Conservation (phyloP, 2,329 filamentous ascomycete genomes). For the Intubia oerlemansii region DNA sequence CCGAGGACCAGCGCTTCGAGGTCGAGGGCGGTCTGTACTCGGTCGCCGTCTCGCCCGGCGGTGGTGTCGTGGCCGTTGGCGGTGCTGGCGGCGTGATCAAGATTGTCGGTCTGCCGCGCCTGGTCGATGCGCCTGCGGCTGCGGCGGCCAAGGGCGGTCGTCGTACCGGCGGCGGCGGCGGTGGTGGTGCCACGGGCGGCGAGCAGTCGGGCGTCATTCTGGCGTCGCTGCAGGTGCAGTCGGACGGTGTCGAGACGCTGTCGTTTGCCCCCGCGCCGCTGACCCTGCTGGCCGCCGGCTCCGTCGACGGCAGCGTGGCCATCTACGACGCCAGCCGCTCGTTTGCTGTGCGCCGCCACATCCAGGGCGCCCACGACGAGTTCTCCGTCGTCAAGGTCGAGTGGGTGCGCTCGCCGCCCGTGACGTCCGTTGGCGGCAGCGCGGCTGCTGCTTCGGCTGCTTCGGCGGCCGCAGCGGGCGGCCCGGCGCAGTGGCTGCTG, state of each 20-base stretch:
- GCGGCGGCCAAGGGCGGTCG: not conserved
- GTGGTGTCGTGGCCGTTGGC: slow-evolving; percentile 63
- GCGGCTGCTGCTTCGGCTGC: too few species aligned
- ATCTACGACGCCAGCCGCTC: slow-evolving; percentile 73
- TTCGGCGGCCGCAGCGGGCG: too few species aligned
- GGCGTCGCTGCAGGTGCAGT: slow-evolving; percentile 61
- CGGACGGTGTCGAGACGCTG: slow-evolving; percentile 55
- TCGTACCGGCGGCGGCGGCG: not conserved
- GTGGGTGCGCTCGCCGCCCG: slow-evolving; percentile 33
- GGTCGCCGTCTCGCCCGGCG: slow-evolving; percentile 61
- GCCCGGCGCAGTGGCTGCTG: slow-evolving; percentile 35
- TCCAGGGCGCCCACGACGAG: slow-evolving; percentile 68
- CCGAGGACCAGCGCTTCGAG: slow-evolving; percentile 69
- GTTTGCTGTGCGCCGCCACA: slow-evolving; percentile 69
- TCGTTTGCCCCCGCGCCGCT: slow-evolving; percentile 33
- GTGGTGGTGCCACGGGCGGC: slow-evolving; percentile 10
- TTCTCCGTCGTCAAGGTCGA: slow-evolving; percentile 83
- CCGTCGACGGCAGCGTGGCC: slow-evolving; percentile 57
- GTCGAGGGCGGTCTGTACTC: slow-evolving; percentile 85
- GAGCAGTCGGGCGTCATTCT: slow-evolving; percentile 39
- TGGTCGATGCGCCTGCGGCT: too few species aligned
- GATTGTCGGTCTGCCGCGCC: slow-evolving; percentile 61
- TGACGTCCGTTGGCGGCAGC: not conserved
- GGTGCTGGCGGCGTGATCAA: slow-evolving; percentile 75
- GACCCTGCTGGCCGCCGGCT: slow-evolving; percentile 39